Evolutionary conservation across 2,329 filamentous ascomycete species (phyloP), one percentile per base, ranked within the genome.

Genomic region (Fusarium domesticum): DNA sequence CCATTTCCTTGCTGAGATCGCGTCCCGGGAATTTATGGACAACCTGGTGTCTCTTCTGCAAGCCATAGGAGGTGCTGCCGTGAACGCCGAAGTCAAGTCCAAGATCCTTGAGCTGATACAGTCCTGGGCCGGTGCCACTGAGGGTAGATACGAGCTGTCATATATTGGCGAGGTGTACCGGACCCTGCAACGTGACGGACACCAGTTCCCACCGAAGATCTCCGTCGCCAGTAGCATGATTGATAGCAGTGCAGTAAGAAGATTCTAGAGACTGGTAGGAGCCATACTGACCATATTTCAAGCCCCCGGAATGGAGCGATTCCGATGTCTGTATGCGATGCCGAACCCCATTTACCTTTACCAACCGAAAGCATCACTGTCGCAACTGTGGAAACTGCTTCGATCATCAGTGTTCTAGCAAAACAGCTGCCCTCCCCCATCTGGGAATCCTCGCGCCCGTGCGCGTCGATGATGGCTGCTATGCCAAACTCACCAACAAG

Each of bases 301-400:
- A 95, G 85, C 93, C 93, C 8, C 93, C 93, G 1, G 93, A 98
- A 70, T 98, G 93, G 93, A 84, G 85, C 39, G 93, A 98, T 69
- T 96, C 92, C 10, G 93, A 98, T 61, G 92, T 98, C 23, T 98
- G 93, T 67, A 96, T 98, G 90, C 86, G 93, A 64, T 98, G 93
- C 67, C 84, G 93, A 57, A 96, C 92, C 11, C 72, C 89, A 15
- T 98, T 98, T 61, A 96, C 89, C 37, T 96, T 98, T 63, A 98
- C 92, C 43, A 98, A 98, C 67, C 85, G 93, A 61, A 98, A 97
- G 65, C 93, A 98, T 64, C 93, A 98, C 67, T 98, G 93, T 63
- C 84, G 93, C 54, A 98, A 98, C 67, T 98, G 93, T 62, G 93
- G 93, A 39, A 96, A 93, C 68, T 93, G 95, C 60, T 98, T 98